Evolutionary conservation across 805 yeast species (phyloP).

Genomic region (Wickerhamiella azymoides): DNA sequence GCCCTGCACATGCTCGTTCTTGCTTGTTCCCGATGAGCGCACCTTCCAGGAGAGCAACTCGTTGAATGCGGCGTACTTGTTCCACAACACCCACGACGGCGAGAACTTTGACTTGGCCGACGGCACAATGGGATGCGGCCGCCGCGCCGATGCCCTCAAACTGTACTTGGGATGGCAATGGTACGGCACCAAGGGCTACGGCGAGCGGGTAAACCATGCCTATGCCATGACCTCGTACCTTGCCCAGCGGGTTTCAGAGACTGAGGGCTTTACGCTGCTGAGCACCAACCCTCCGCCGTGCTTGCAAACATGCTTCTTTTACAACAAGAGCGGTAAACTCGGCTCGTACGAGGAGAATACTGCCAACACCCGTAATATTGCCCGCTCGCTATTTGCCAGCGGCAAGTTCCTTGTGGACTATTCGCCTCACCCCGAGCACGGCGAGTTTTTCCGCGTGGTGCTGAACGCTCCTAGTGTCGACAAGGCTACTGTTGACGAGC

Average conservation of each 20-base stretch:
- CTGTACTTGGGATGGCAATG: constrained; percentile 70
- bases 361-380: constrained; percentile 45
- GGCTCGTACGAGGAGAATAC: constrained; percentile 32
- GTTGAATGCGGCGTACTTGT: constrained; percentile 63
- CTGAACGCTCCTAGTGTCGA: constrained; percentile 55
- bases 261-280: constrained; percentile 40
- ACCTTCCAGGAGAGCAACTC: constrained; percentile 62
- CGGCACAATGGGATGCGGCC: constrained; percentile 87
- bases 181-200: constrained; percentile 58
- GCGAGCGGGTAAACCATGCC: constrained; percentile 57
- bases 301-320: constrained; percentile 72
- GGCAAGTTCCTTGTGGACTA: constrained; percentile 68
- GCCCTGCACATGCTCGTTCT: constrained; percentile 53
- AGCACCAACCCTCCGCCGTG: constrained; percentile 55
- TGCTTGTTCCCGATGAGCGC: constrained; percentile 54
- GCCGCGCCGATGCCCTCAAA: constrained; percentile 71
- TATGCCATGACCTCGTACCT: constrained; percentile 51
- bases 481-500: constrained; percentile 32
- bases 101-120: constrained; percentile 64
- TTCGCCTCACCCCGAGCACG: constrained; percentile 50
- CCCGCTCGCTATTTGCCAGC: constrained; percentile 40
- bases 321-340: constrained; percentile 32
- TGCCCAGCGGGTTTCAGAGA: constrained; percentile 29
- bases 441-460: constrained; percentile 77
- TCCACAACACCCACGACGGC: constrained; percentile 42